Evolutionary conservation across 257 asterid species (phyloP).

Genomic region (Sherardia arvensis): DNA sequence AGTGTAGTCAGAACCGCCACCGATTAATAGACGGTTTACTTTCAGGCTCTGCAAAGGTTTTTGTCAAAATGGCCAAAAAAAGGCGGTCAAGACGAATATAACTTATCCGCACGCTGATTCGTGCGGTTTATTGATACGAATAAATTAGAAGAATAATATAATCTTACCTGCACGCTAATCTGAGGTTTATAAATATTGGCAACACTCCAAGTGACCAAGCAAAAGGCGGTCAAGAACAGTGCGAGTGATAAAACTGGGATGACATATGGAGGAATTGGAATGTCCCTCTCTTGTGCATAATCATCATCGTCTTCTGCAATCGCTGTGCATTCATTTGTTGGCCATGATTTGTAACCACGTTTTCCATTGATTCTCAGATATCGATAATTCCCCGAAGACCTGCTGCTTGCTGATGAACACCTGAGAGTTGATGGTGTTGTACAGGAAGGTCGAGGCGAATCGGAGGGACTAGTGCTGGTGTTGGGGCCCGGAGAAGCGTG

Average conservation of each 20-base stretch:
- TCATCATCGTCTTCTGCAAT: conserved; percentile 40
- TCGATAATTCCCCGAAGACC: conserved; percentile 30
- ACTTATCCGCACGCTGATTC: no score
- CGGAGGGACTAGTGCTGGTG: conserved; percentile 25
- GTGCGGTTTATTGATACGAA: not conserved
- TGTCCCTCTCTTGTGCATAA: not conserved
- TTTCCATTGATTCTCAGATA: conserved; percentile 14
- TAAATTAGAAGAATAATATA: not conserved
- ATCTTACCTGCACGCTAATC: conserved; percentile 43
- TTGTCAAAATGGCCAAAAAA: no score
- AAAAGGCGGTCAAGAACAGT: conserved; percentile 19
- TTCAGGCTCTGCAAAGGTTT: conserved; percentile 25
- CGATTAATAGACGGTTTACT: conserved; percentile 29
- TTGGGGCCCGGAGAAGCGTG: conserved; percentile 21
- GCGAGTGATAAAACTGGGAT: conserved; percentile 17
- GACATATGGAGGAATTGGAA: conserved; percentile 15
- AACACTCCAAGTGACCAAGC: conserved; percentile 47
- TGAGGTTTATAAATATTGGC: conserved; percentile 33
- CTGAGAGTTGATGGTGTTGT: conserved; percentile 23
- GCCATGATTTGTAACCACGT: conserved; percentile 12
- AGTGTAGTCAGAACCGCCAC: conserved; percentile 52
- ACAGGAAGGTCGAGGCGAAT: conserved; percentile 31
- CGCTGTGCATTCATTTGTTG: conserved; percentile 21
- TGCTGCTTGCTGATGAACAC: conserved; percentile 46
- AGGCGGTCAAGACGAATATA: no score